Evolutionary conservation across 2,329 filamentous ascomycete species (phyloP), one percentile per base, ranked within the genome.

Genomic region (Aspergillus alliaceus): DNA sequence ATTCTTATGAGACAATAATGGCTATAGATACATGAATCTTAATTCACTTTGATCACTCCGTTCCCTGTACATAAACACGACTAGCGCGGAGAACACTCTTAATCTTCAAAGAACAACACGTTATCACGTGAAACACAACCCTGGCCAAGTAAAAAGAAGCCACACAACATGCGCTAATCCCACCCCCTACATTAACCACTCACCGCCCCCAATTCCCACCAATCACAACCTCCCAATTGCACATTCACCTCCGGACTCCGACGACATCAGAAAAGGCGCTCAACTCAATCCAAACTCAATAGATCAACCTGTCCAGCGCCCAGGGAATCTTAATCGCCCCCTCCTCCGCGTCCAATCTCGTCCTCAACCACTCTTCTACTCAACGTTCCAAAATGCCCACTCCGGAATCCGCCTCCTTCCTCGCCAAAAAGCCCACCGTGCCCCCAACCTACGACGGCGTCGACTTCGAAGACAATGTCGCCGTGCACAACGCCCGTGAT

Each of bases 361-460:
- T 40, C 42, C 24, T 24, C 9, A 53, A 53, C 2, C 46, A 34
- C 11, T 18, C 31, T 37, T 3, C 40, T 7, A 44, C 18, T 20
- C 52, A 59, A 40, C 46, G 44, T 42, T 18, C 29, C 63, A 75
- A 70, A 70, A 88, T 88, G 86, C 85, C 86, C 42, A 88, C 84
- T 55, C 83, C 85, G 62, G 85, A 88, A 72, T 88, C 85, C 68
- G 82, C 79, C 61, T 74, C 79, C 62, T 88, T 88, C 79, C 81
- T 86, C 63, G 82, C 83, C 60, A 84, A 85, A 71, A 88, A 88
- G 77, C 86, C 86, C 64, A 84, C 80, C 60, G 86, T 88, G 47
- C 78, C 85, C 46, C 85, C 86, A 29, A 87, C 84, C 60, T 88
- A 87, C 76, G 82, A 86, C 55, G 85, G 85, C 63, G 85, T 88